phyloP scores from a whole-genome alignment of 345 rosid species.

The Arabis hirsuta region DNA sequence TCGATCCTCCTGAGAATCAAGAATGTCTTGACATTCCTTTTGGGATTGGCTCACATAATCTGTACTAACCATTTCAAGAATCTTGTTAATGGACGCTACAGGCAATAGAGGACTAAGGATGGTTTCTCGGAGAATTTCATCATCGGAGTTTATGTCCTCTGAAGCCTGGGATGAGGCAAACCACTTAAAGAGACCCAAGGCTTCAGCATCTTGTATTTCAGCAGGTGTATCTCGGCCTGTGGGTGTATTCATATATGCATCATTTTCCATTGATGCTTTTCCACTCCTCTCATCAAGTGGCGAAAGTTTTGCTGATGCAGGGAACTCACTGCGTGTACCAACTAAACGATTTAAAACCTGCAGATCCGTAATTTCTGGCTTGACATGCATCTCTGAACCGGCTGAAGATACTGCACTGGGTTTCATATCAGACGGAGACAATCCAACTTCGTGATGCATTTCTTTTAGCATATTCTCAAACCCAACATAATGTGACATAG shows the following conservation, averaged over 20 bases:
- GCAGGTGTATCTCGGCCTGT: slow-evolving; percentile 33
- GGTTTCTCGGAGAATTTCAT: slow-evolving; percentile 80
- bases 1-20: slow-evolving; percentile 78
- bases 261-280: slow-evolving; percentile 35
- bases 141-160: slow-evolving; percentile 93
- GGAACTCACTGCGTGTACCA: slow-evolving; percentile 37
- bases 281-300: slow-evolving; percentile 37
- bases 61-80: slow-evolving; percentile 75
- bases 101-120: slow-evolving; percentile 85
- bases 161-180: slow-evolving; percentile 88
- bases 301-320: slow-evolving; percentile 43
- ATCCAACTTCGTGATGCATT: slow-evolving; percentile 46
- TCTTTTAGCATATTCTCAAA: slow-evolving; percentile 54
- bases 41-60: slow-evolving; percentile 86
- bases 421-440: slow-evolving; percentile 40
- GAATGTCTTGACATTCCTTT: slow-evolving; percentile 94
- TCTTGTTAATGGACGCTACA: slow-evolving; percentile 63
- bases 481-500: slow-evolving; percentile 57
- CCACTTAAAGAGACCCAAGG: slow-evolving; percentile 82
- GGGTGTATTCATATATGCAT: slow-evolving; percentile 38
- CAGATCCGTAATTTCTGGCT: slow-evolving; percentile 39
- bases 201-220: slow-evolving; percentile 61
- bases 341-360: slow-evolving; percentile 40
- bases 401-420: slow-evolving; percentile 40
- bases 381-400: slow-evolving; percentile 45